Base-by-base conservation (phyloP, 2,329 filamentous ascomycete species). In the Monilinia vaccinii-corymbosi region DNA sequence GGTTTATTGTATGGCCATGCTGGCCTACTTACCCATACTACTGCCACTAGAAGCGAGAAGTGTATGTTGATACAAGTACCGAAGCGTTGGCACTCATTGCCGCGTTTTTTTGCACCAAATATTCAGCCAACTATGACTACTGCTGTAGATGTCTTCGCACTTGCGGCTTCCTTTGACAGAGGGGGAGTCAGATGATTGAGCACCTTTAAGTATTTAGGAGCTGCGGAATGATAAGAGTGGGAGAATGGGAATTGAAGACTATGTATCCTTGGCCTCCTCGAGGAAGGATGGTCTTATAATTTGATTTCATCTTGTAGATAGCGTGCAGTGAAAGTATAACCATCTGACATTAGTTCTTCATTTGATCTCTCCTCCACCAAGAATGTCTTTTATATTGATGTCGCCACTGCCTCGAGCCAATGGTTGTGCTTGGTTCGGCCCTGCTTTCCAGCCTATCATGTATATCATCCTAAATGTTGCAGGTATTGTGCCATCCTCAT, bases 381-480 rank as follows among this genome's bases (percentile, higher is more conserved):
- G 72, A 21, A 96, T 78, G 73, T 97, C 92, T 73, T 94, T 96
- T 64, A 99, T 80, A 73, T 89, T 96, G 46, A 96, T 77, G 71
- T 96, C 80, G 11, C 90, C 94, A 65, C 87, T 96, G 0, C 94
- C 94, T 66, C 94, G 83, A 65, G 86, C 76, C 61, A 97, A 75
- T 6, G 94, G 92, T 74, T 93, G 79, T 2, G 86, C 79, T 75
- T 97, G 92, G 57, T 86, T 83, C 34, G 82, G 81, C 2, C 89
- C 87, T 66, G 92, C 89, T 72, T 93, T 95, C 94, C 94, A 99
- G 0, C 94, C 94, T 74, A 99, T 99, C 92, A 97, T 97, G 74
- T 94, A 96, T 63, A 99, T 97, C 67, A 96, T 81, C 67, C 94
- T 82, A 71, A 97, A 99, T 0, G 94, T 99, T 1, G 94, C 94